Evolutionary conservation across 495 filamentous ascomycete species (phyloP).

Genomic region (Aspergillus conjunctus): DNA sequence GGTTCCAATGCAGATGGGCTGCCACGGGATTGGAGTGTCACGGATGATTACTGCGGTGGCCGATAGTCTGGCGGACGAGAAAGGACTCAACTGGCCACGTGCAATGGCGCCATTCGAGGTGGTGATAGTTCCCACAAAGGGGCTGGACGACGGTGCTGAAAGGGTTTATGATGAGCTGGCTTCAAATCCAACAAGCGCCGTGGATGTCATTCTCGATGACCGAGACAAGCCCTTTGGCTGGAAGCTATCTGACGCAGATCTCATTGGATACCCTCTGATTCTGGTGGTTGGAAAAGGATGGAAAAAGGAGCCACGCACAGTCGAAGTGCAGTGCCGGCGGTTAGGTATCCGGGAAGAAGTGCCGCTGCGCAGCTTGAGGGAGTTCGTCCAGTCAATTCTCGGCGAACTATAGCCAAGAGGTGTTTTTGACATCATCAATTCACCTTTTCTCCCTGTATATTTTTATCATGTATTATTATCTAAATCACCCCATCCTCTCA

Average conservation of each 20-base stretch:
- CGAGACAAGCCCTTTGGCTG: conserved; percentile 68
- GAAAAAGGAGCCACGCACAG: conserved; percentile 54
- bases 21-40: conserved; percentile 92
- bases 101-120: conserved; percentile 85
- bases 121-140: conserved; percentile 62
- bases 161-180: conserved; percentile 61
- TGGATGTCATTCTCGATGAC: conserved; percentile 79
- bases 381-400: conserved; percentile 46
- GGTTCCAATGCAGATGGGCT: conserved; percentile 84
- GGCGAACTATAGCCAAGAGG: conserved; percentile 36
- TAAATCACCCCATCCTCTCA: neutral
- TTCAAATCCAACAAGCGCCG: conserved; percentile 19
- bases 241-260: conserved; percentile 86
- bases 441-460: neutral
- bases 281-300: conserved; percentile 77
- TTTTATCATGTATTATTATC: conserved; percentile 15
- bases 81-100: conserved; percentile 86
- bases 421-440: neutral
- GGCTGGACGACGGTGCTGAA: conserved; percentile 51
- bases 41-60: conserved; percentile 88
- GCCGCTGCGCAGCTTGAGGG: conserved; percentile 36
- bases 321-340: conserved; percentile 79
- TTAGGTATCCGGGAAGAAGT: conserved; percentile 54
- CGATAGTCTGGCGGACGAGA: conserved; percentile 66
- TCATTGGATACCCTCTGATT: conserved; percentile 85